Evolutionary conservation across 2,329 filamentous ascomycete genomes (phyloP).

Genomic region (Fusarium nurragi): DNA sequence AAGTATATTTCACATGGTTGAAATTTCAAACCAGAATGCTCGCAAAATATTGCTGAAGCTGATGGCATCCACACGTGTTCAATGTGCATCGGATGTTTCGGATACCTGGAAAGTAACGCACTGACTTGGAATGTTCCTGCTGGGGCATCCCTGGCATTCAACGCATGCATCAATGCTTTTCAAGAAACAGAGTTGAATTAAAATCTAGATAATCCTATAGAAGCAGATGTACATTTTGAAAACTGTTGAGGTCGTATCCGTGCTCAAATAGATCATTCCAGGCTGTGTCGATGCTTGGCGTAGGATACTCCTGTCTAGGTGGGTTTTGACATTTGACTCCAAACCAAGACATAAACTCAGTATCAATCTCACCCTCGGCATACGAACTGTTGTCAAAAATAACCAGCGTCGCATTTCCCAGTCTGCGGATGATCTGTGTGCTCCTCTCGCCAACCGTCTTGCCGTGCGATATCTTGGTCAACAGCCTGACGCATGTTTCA

Average conservation of each 20-base stretch:
- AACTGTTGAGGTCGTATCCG: constrained; percentile 34
- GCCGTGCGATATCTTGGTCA: constrained; percentile 38
- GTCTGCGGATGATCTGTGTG: constrained; percentile 25
- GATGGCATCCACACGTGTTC: too few species aligned
- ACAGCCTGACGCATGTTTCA: constrained; percentile 26
- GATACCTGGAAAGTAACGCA: too few species aligned
- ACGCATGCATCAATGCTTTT: background rate
- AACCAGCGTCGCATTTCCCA: constrained; percentile 36
- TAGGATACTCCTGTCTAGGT: constrained; percentile 33
- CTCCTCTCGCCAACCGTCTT: constrained; percentile 35
- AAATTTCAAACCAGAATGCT: too few species aligned
- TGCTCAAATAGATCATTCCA: constrained; percentile 42
- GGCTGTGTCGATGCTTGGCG: constrained; percentile 37
- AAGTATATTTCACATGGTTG: too few species aligned
- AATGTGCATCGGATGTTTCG: too few species aligned
- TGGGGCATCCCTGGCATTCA: background rate
- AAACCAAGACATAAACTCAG: constrained; percentile 42
- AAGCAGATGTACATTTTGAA: constrained; percentile 30
- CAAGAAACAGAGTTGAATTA: background rate
- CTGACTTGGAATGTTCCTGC: background rate
- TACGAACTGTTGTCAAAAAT: constrained; percentile 30
- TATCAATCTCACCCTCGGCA: constrained; percentile 35
- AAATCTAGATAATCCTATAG: constrained; percentile 2
- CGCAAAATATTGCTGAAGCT: too few species aligned
- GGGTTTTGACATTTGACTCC: constrained; percentile 37